Base-by-base conservation (phyloP, 192 early-diverging fungal species). In the Entomortierella beljakovae region DNA sequence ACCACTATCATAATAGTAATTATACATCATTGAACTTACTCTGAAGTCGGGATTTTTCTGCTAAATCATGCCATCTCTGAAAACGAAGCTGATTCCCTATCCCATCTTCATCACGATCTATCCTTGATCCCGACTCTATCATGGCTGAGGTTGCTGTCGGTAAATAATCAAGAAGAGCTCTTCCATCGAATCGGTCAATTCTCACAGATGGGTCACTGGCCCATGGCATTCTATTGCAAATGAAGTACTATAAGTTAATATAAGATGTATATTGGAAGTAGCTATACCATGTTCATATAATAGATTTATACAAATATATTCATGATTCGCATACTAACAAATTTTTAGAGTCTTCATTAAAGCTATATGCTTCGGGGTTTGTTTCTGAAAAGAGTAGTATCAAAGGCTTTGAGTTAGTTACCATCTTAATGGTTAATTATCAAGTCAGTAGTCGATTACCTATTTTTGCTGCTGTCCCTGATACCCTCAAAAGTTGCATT, bases 181-280 rank as follows among this genome's bases (percentile, higher is more conserved):
- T 57, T 23, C 75, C 75, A 32, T 79, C 75, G 37, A 79, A 79
- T 25, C 75, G 53, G 42, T 79, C 75, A 34, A 79, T 79, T 38
- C 53, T 59, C 5, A 79, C 51, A 7, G 59, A 58, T 3, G 75
- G 57, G 28, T 79, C 75, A n/a, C 66, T 64, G 9, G 67, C 50
- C 75, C 75, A 79, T 1, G 75, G 62, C 75, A 79, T 70, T 54
- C 75, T 79, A 38, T 42, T 33, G 13, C 10, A 29, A 2, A 20
- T 23, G 31, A 5, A 46, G 46, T 7, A 59, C 22, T 26, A 54
- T 20, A 18, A 1, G 51, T 35, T 4, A 54, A 28, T 43, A 25
- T 29, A 7, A 46, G 15, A 46, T 11, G 3, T 20, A 15, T 20
- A 10, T 46, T 10, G 20, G 15, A 5, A 20, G 15, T 16, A 16